Evolutionary conservation across 495 filamentous ascomycete species (phyloP).

Genomic region (Penicillium pancosmium): DNA sequence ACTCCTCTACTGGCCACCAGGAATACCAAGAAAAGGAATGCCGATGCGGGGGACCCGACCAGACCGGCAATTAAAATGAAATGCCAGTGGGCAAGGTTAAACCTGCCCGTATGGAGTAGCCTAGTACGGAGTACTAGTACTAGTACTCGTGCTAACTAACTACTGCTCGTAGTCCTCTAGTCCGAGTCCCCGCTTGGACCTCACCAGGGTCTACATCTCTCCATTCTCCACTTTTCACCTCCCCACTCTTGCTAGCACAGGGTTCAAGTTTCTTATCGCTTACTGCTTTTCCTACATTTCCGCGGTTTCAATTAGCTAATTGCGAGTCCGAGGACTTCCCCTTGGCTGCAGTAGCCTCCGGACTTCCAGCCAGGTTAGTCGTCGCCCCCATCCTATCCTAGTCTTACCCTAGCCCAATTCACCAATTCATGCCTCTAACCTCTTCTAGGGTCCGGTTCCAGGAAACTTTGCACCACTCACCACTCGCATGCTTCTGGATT

Average conservation of each 20-base stretch:
- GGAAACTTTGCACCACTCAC: background rate
- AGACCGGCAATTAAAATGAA: background rate
- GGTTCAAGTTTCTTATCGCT: background rate
- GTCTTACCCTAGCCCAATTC: background rate
- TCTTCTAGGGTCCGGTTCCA: background rate
- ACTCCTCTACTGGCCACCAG: too few relatives aligned
- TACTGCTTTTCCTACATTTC: constrained; percentile 10
- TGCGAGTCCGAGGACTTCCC: constrained; percentile 12
- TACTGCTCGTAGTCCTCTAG: background rate
- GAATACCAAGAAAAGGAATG: constrained; percentile 10
- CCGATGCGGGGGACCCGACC: constrained; percentile 7
- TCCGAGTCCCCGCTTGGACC: too few relatives aligned
- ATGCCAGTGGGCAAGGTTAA: background rate
- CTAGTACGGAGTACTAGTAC: too few relatives aligned
- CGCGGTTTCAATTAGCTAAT: constrained; percentile 28
- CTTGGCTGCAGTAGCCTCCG: constrained; percentile 13
- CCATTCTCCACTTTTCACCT: constrained; percentile 1
- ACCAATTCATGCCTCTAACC: background rate
- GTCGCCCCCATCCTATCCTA: background rate
- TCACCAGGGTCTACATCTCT: background rate
- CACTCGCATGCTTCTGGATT: background rate
- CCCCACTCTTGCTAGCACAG: background rate
- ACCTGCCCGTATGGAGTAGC: background rate
- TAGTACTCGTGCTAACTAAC: too few relatives aligned
- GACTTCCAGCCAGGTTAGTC: background rate